phyloP scores from a whole-genome alignment of 2,329 filamentous ascomycete species.

The Fusarium chuoi region DNA sequence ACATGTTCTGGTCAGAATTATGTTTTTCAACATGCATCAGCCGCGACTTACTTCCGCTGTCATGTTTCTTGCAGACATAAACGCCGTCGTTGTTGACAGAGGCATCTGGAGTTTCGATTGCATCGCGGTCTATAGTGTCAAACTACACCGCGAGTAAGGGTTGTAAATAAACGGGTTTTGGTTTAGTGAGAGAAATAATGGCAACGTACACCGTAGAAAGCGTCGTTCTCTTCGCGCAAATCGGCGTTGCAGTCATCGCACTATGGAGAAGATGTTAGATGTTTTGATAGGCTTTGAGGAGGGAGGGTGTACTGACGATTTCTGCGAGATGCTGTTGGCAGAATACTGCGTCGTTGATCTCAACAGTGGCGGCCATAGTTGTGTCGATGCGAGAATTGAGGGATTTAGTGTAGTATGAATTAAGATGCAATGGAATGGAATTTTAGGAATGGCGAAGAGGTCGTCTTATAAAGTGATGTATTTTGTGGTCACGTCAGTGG shows the following conservation, averaged over 20 bases:
- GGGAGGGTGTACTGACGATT: fast-evolving
- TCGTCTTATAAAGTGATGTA: no score
- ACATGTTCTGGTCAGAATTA: neutral
- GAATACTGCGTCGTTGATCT: neutral
- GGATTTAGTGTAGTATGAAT: no score
- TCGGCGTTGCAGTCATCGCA: neutral
- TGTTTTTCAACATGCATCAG: neutral
- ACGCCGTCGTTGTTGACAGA: fast-evolving
- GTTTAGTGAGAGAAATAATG: fast-evolving
- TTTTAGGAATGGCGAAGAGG: fast-evolving
- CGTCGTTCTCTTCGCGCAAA: neutral
- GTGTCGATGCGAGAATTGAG: fast-evolving
- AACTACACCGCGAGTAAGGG: neutral
- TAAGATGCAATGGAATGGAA: no score
- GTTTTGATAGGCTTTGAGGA: fast-evolving
- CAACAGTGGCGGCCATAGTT: neutral
- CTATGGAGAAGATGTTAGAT: fast-evolving
- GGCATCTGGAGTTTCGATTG: neutral
- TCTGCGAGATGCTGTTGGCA: neutral
- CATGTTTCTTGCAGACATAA: neutral
- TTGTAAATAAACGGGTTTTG: fast-evolving
- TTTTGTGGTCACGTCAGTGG: neutral
- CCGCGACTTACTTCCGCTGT: neutral
- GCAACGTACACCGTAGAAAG: neutral
- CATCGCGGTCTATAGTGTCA: neutral